phyloP scores from a whole-genome alignment of 768 basidiomycete species.

The Vishniacozyma victoriae region DNA sequence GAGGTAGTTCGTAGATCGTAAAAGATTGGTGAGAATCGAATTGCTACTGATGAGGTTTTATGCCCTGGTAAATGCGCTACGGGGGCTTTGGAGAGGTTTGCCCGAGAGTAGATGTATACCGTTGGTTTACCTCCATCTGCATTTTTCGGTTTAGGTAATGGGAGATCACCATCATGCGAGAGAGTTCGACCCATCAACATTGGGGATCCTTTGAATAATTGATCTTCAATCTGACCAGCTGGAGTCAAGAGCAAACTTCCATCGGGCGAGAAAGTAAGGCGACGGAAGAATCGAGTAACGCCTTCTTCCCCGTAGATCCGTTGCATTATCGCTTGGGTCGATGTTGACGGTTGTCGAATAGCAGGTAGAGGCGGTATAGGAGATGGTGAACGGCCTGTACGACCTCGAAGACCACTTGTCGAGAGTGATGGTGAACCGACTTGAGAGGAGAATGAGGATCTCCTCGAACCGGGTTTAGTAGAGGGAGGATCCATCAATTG shows the following conservation, averaged over 20 bases:
- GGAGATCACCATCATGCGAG: slow-evolving; percentile 18
- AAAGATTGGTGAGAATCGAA: slow-evolving; percentile 84
- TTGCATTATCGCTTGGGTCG: slow-evolving; percentile 51
- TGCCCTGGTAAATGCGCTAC: slow-evolving; percentile 93
- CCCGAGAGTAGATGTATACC: slow-evolving; percentile 92
- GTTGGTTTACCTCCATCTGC: slow-evolving; percentile 53
- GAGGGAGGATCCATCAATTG: slow-evolving; percentile 43
- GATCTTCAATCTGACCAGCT: slow-evolving; percentile 95
- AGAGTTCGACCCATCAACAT: slow-evolving; percentile 19
- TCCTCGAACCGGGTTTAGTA: slow-evolving; percentile 32
- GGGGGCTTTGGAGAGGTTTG: slow-evolving; percentile 86
- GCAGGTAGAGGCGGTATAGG: slow-evolving; percentile 67
- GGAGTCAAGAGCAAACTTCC: slow-evolving; percentile 89
- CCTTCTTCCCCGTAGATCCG: slow-evolving; percentile 93
- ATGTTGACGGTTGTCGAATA: slow-evolving; percentile 62
- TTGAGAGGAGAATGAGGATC: slow-evolving; percentile 44
- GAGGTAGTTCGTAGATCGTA: slow-evolving; percentile 77
- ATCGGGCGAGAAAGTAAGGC: slow-evolving; percentile 90
- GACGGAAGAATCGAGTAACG: slow-evolving; percentile 89
- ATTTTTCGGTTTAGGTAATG: slow-evolving; percentile 28
- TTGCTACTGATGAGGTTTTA: slow-evolving; percentile 90
- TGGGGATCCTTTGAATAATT: slow-evolving; percentile 53
- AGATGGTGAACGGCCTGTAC: slow-evolving; percentile 42
- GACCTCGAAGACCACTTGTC: slow-evolving; percentile 21
- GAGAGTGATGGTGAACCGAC: slow-evolving; percentile 36